Evolutionary conservation across 2,329 filamentous ascomycete species (phyloP), one percentile per base, ranked within the genome.

Genomic region (Biscogniauxia marginata): DNA sequence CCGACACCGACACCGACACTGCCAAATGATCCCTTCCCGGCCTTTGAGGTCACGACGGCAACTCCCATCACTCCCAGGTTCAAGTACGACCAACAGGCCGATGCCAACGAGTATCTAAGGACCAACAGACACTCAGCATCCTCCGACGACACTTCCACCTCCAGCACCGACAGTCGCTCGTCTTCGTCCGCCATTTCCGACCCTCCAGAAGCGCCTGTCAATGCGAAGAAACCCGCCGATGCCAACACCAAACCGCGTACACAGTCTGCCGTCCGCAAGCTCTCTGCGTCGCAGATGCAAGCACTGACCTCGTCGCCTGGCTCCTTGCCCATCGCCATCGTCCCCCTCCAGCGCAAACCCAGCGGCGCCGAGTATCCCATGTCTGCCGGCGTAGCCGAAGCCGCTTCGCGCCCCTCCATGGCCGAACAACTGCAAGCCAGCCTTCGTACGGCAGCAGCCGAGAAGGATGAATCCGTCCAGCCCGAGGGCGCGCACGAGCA

Each of bases 261-360:
- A 11, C 59, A 57, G 54, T 70, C 66, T 5, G 50, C 46, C 20
- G 55, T 84, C 48, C 77, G 81, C 53, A 79, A 82, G 39, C 74
- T 87, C 22, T 84, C 84, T 0, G 81, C 81, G 7, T 79, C 76
- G 39, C 81, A 85, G 64, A 84, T 87, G 67, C 79, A 84, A 52
- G 79, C 83, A 57, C 71, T 87, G 56, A 79, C 81, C 13, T 79
- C 77, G 23, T 77, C 80, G 1, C 82, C 83, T 5, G 81, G 84
- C 23, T 86, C 84, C 0, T 71, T 87, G 1, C 84, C 84, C 11
- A 70, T 86, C 0, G 79, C 80, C 1, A 69, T 78, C 13, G 70
- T 79, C 2, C 67, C 70, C 21, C 66, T 49, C 9, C 63, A 55
- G 46, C 64, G 56, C 57, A 63, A 67, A 63, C 72, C 60, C 70